Evolutionary conservation across 139 green algal species (phyloP).

Genomic region (Haematococcus lacustris): DNA sequence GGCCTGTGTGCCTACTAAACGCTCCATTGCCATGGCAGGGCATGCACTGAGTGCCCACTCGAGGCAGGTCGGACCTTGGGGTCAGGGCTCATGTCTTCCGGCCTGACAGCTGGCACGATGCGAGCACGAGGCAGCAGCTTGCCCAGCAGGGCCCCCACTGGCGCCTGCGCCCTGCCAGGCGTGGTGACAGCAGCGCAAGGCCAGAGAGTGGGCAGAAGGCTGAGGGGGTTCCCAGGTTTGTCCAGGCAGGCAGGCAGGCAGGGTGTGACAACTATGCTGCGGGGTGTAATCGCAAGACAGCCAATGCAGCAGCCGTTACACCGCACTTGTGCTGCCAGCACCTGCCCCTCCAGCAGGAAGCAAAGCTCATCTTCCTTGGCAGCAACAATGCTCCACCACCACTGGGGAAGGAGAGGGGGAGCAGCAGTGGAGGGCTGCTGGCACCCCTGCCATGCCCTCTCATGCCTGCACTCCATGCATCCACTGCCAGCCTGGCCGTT

Average conservation of each 20-base stretch:
- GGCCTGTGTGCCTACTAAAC: too few relatives aligned
- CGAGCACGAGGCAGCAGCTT: constrained; percentile 37
- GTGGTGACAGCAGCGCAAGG: not conserved
- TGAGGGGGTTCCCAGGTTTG: too few relatives aligned
- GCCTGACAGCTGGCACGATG: constrained; percentile 57
- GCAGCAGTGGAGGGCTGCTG: too few relatives aligned
- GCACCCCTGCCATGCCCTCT: too few relatives aligned
- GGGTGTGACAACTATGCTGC: not conserved
- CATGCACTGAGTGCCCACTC: too few relatives aligned
- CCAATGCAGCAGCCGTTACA: not conserved
- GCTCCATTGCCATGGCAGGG: too few relatives aligned
- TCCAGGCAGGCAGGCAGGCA: not conserved
- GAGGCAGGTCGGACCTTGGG: constrained; percentile 3
- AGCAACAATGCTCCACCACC: too few relatives aligned
- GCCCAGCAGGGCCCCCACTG: constrained; percentile 46
- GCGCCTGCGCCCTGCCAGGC: constrained; percentile 49
- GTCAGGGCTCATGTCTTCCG: constrained; percentile 50
- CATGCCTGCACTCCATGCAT: not conserved
- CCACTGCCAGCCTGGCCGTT: not conserved
- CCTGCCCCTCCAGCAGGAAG: too few relatives aligned
- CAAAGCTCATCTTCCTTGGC: too few relatives aligned
- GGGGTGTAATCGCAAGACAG: not conserved
- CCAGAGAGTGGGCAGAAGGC: too few relatives aligned
- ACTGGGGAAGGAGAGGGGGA: too few relatives aligned
- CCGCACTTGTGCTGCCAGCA: not conserved